Conservation (phyloP, 2,329 filamentous ascomycete species). For the Penicillium psychrosexuale region DNA sequence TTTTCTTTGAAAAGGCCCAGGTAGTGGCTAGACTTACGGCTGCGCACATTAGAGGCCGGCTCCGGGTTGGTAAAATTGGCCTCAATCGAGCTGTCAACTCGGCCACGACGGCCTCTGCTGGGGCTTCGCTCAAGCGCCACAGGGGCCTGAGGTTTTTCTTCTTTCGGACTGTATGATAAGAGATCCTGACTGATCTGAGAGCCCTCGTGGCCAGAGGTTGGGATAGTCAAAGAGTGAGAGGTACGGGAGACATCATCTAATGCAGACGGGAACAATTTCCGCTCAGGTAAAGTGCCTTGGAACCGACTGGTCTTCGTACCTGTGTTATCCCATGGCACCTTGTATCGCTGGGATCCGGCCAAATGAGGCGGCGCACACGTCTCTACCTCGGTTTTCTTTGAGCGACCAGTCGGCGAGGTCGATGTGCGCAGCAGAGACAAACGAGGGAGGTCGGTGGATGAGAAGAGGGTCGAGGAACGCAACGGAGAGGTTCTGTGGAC, state of each 20-base stretch:
- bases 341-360: slow-evolving; percentile 20
- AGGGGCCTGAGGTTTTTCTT: slow-evolving; percentile 20
- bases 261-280: slow-evolving; percentile 28
- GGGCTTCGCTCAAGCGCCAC: slow-evolving; percentile 36
- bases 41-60: slow-evolving; percentile 53
- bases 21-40: slow-evolving; percentile 64
- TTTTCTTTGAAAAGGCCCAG: slow-evolving; percentile 64
- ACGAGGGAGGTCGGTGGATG: slow-evolving; percentile 22
- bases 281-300: slow-evolving; percentile 23
- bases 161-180: slow-evolving; percentile 21
- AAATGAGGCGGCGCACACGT: slow-evolving; percentile 17
- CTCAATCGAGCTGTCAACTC: slow-evolving; percentile 62
- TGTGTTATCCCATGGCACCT: slow-evolving; percentile 24
- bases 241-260: slow-evolving; percentile 28
- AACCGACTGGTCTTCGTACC: slow-evolving; percentile 18
- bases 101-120: slow-evolving; percentile 44
- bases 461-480: slow-evolving; percentile 28
- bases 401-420: slow-evolving; percentile 25
- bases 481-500: slow-evolving; percentile 32
- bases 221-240: slow-evolving; percentile 21
- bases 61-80: slow-evolving; percentile 60
- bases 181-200: slow-evolving; percentile 20
- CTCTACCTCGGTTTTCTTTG: slow-evolving; percentile 23
- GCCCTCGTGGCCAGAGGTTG: slow-evolving; percentile 17
- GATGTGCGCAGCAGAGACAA: slow-evolving; percentile 28